phyloP scores from a whole-genome alignment of 2,329 filamentous ascomycete genomes.

The Penicillium sp. region DNA sequence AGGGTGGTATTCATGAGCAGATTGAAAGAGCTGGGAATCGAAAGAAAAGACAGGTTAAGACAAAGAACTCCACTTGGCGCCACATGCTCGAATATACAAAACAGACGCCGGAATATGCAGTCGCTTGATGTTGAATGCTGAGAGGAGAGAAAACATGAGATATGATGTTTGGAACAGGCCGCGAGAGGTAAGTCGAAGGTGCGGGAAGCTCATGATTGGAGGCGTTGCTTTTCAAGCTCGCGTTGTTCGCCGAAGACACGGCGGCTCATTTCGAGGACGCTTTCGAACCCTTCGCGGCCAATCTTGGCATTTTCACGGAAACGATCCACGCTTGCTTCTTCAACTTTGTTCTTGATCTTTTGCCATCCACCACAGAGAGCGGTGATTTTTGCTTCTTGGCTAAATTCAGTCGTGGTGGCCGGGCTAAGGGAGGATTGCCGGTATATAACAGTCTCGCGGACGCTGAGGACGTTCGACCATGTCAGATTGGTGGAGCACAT shows the following conservation, averaged over 20 bases:
- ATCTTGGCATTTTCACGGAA: slow-evolving; percentile 90
- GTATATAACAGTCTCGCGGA: slow-evolving; percentile 91
- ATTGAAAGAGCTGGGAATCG: slow-evolving; percentile 2
- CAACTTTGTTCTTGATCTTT: slow-evolving; percentile 92
- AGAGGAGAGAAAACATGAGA: slow-evolving; percentile 7
- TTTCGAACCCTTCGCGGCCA: slow-evolving; percentile 92
- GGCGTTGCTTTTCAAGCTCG: slow-evolving; percentile 55
- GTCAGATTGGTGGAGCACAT: slow-evolving; percentile 97
- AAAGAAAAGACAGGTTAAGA: neutral
- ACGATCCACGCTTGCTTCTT: slow-evolving; percentile 81
- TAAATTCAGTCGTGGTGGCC: slow-evolving; percentile 68
- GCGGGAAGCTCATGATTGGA: slow-evolving; percentile 24
- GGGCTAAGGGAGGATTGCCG: slow-evolving; percentile 56
- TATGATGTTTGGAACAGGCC: neutral
- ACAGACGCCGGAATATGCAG: slow-evolving; percentile 33
- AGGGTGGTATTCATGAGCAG: slow-evolving; percentile 10
- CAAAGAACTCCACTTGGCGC: slow-evolving; percentile 24
- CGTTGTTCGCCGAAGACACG: slow-evolving; percentile 88
- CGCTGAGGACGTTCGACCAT: slow-evolving; percentile 82
- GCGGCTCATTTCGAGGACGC: slow-evolving; percentile 87
- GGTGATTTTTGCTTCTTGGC: slow-evolving; percentile 87
- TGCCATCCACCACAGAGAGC: slow-evolving; percentile 96
- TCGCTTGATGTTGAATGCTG: slow-evolving; percentile 25
- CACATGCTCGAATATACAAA: slow-evolving; percentile 22
- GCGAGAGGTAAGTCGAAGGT: neutral